phyloP scores from a whole-genome alignment of 352 stramenopile species.

The Phytophthora vignae region DNA sequence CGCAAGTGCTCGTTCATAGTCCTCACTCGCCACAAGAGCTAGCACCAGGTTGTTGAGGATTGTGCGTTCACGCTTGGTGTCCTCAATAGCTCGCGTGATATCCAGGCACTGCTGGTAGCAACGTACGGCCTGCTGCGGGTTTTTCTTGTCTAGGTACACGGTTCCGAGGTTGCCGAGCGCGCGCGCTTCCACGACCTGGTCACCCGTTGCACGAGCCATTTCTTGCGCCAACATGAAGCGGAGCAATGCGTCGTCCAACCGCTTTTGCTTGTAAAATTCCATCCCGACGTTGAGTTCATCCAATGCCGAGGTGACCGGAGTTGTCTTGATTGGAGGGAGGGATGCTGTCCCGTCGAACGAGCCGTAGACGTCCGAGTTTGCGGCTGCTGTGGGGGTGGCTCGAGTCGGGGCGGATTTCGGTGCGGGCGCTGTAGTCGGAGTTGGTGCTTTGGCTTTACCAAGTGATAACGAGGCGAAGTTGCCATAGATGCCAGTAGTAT shows the following conservation, averaged over 20 bases:
- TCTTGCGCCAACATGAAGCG: slow-evolving; percentile 76
- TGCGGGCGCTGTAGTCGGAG: slow-evolving; percentile 2
- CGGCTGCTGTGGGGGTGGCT: slow-evolving; percentile 5
- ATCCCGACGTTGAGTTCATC: slow-evolving; percentile 81
- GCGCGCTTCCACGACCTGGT: slow-evolving; percentile 74
- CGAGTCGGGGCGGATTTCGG: slow-evolving; percentile 1
- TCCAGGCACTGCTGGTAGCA: slow-evolving; percentile 85
- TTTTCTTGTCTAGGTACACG: slow-evolving; percentile 78
- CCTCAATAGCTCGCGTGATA: slow-evolving; percentile 74
- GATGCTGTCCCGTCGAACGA: slow-evolving; percentile 27
- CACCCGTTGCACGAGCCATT: slow-evolving; percentile 48
- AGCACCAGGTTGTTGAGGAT: slow-evolving; percentile 90
- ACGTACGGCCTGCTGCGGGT: slow-evolving; percentile 67
- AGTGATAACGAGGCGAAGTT: slow-evolving; percentile 44
- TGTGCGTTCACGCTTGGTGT: slow-evolving; percentile 80
- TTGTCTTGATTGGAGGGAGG: slow-evolving; percentile 12
- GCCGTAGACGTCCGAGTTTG: slow-evolving; percentile 36
- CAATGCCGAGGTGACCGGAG: slow-evolving; percentile 50
- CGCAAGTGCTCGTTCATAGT: slow-evolving; percentile 60
- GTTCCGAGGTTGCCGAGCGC: slow-evolving; percentile 83
- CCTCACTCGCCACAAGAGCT: slow-evolving; percentile 67
- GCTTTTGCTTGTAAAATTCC: slow-evolving; percentile 78
- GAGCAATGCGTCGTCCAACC: slow-evolving; percentile 64
- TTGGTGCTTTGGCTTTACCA: neutral
- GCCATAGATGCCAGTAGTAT: slow-evolving; percentile 36